Base-by-base conservation (phyloP, 2,329 filamentous ascomycete species). In the Mycosphaerella arachidis region DNA sequence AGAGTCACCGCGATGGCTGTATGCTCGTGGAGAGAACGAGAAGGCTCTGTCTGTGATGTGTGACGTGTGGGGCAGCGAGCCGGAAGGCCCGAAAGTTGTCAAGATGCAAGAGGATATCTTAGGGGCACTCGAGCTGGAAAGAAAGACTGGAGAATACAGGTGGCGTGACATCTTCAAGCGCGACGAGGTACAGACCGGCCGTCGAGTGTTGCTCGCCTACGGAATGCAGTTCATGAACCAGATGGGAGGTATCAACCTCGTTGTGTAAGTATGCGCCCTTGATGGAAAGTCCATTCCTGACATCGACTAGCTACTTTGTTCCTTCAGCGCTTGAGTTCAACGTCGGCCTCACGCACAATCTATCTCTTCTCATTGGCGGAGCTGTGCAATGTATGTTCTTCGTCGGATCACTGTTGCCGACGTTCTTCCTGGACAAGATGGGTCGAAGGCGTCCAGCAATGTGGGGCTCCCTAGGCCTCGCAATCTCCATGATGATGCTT, bases 301-400 rank as follows among this genome's bases (percentile, higher is more conserved):
- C 27, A 30, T 18, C 29, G 8, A 5, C 13, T 35, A 69, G 66
- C 12, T 78, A 78, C 64, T 79, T 73, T 60, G 74, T 81, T 4
- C 78, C 76, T 0, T 70, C 72, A 10, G 79, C 80, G 0, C 72
- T 82, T 6, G 68, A 79, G 54, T 55, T 72, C 4, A 82, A 81
- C 56, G 79, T 82, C 43, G 77, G 77, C 1, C 71, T 82, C 2
- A 67, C 69, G 2, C 71, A 72, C 2, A 78, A 80, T 51, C 71
- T 79, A 4, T 75, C 78, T 7, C 70, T 80, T 5, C 71, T 82
- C 5, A 73, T 82, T 4, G 79, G 78, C 31, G 79, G 80, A 18
- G 77, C 77, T 61, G 72, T 76, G 5, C 70, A 76, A 58, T 67
- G 70, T 35, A 75, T 75, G 71, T 77, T 76, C 66, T 70, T 75